Base-by-base conservation (phyloP, 2,329 filamentous ascomycete genomes). In the Ramularia endophylla region DNA sequence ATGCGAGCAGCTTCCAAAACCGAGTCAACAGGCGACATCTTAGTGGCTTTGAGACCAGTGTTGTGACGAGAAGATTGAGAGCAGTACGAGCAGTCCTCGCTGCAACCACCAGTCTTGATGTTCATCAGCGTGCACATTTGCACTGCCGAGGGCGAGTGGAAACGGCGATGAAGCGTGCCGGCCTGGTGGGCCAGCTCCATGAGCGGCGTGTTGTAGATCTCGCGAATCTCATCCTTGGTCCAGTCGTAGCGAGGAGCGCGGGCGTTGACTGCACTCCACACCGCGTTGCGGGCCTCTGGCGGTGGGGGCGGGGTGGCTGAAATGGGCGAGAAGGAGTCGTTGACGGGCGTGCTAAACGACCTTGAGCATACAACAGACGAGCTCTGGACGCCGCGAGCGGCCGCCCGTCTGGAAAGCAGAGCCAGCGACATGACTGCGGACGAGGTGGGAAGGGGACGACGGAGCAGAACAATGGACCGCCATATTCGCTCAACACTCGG, bases 61-160 rank as follows among this genome's bases (percentile, higher is more conserved):
- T 72, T 66, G 74, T 94, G 83, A 18, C 85, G 82, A 5, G 85
- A 87, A 4, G 87, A 89, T 65, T 94, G 87, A 2, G 87, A 85
- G 64, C 87, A 94, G 77, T 95, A 95, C 17, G 83, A 87, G 69
- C 88, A 95, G 66, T 95, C 88, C 65, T 94, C 88, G 54, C 80
- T 87, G 67, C 88, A 95, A 35, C 88, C 88, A 40, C 88, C 88
- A 7, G 87, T 94, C 64, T 95, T 95, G 72, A 95, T 95, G 72
- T 94, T 94, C 85, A 94, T 94, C 44, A 95, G 73, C 0, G 88
- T 95, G 70, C 88, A 95, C 66, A 94, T 83, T 66, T 95, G 88
- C 49, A 95, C 86, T 19, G 86, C 81, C 34, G 81, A 74, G 5
- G 88, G 85, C 58, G 85, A 77, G 67, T 94, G 88, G 70, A 94